These are phyloP conservation scores for Coemansia sp. DNA, from an alignment of 371 early-diverging fungal species.

Conservation along the genomic window DNA sequence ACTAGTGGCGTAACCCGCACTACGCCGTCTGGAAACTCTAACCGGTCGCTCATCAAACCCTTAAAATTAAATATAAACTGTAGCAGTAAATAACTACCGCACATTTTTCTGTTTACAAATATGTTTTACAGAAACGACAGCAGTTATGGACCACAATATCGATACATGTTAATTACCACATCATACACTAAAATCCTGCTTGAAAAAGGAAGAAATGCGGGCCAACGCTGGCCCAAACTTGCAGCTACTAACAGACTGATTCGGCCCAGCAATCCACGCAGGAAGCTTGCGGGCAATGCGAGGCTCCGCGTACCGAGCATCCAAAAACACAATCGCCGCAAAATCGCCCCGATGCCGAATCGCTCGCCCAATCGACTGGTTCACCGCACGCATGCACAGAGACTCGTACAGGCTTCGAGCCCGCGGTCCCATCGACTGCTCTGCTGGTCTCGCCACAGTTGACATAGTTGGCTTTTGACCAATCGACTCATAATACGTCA, in stretches of 20 bases:
- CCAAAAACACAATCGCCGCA: conserved; percentile 52
- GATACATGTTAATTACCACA: background rate
- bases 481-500: conserved; percentile 56
- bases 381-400: conserved; percentile 93
- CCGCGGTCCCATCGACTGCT: conserved; percentile 41
- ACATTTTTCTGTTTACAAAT: background rate
- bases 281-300: conserved; percentile 47
- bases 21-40: conserved; percentile 11
- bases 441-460: conserved; percentile 4
- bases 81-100: background rate
- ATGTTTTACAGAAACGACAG: background rate
- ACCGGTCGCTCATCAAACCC: background rate
- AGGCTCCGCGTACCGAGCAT: conserved; percentile 48
- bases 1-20: conserved; percentile 18
- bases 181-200: conserved; percentile 17
- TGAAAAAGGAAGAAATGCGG: conserved; percentile 26
- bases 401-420: conserved; percentile 83
- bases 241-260: background rate
- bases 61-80: background rate
- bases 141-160: background rate
- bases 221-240: conserved; percentile 26
- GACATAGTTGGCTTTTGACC: background rate
- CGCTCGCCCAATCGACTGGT: conserved; percentile 87
- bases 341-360: conserved; percentile 54
- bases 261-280: conserved; percentile 36